These are phyloP conservation scores for Porogramme epimiltina DNA, from an alignment of 1,284 basidiomycete species.

Conservation along the genomic window DNA sequence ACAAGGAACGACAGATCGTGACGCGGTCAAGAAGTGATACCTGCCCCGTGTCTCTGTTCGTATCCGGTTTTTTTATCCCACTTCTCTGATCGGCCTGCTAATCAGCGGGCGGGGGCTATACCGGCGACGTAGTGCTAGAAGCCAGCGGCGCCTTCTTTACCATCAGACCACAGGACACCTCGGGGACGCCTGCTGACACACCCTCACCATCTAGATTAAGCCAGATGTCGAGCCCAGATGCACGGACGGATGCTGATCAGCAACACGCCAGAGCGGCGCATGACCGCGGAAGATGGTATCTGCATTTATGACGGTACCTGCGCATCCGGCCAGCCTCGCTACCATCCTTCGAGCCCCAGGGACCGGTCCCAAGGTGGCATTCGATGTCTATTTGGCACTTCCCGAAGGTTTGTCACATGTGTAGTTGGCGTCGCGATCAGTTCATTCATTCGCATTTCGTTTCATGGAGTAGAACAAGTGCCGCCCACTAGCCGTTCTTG, in stretches of 20 bases:
- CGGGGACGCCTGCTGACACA: slow-evolving; percentile 8
- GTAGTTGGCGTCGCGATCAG: neutral
- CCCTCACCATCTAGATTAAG: slow-evolving; percentile 14
- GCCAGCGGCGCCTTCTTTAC: slow-evolving; percentile 12
- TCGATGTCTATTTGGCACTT: slow-evolving; percentile 10
- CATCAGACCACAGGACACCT: slow-evolving; percentile 9
- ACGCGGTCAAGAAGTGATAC: too few relatives aligned
- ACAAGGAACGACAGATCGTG: too few relatives aligned
- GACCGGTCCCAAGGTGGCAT: slow-evolving; percentile 10
- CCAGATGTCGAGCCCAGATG: slow-evolving; percentile 9
- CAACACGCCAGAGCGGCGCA: slow-evolving; percentile 5
- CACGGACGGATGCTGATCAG: slow-evolving; percentile 1
- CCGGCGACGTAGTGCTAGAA: slow-evolving; percentile 14
- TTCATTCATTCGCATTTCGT: slow-evolving; percentile 4
- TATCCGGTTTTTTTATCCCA: slow-evolving; percentile 11
- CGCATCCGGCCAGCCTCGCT: slow-evolving; percentile 3
- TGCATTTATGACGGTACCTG: slow-evolving; percentile 11
- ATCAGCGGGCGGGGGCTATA: slow-evolving; percentile 16
- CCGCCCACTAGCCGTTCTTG: neutral
- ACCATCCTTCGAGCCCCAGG: slow-evolving; percentile 6
- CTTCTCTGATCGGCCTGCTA: slow-evolving; percentile 15
- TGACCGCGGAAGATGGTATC: slow-evolving; percentile 16
- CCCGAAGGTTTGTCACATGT: slow-evolving; percentile 15
- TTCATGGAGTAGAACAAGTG: neutral
- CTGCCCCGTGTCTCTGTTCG: neutral